These are phyloP conservation scores for Didymella sp. DNA, from an alignment of 2,329 filamentous ascomycete species.

Conservation along the genomic window DNA sequence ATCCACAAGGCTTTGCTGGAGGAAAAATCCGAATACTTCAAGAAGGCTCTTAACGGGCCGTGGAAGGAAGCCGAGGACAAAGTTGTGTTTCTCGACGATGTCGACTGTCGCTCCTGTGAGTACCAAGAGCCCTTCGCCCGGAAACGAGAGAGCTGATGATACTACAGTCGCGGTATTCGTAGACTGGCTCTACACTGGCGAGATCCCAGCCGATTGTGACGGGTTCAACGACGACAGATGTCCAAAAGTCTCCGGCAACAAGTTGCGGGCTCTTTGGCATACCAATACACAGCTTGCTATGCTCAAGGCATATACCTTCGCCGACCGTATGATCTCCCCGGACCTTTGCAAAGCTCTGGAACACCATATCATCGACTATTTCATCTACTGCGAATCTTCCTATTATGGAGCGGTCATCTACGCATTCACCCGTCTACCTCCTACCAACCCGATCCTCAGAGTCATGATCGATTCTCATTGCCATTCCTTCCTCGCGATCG, in stretches of 20 bases:
- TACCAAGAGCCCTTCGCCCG: no score
- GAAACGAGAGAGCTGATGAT: no score
- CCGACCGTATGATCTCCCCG: neutral
- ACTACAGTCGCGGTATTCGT: neutral
- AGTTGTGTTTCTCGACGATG: neutral
- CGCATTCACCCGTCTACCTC: neutral
- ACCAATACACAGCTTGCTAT: neutral
- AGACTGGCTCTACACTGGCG: neutral
- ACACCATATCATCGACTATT: neutral
- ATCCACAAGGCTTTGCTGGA: neutral
- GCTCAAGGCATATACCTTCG: neutral
- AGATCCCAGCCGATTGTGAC: neutral
- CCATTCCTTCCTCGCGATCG: neutral
- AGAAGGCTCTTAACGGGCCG: neutral
- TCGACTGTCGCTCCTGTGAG: neutral
- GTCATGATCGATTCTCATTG: neutral
- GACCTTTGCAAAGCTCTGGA: neutral
- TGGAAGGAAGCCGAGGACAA: neutral
- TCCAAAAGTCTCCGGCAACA: neutral
- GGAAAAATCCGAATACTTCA: slow-evolving; percentile 5
- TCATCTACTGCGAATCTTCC: no score
- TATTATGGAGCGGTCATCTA: neutral
- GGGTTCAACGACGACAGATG: neutral
- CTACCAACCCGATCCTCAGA: neutral
- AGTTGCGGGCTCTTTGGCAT: neutral